Evolutionary conservation across 371 early-diverging fungal genomes (phyloP), one percentile per base, ranked within the genome.

Genomic region (Mucor piriformis): DNA sequence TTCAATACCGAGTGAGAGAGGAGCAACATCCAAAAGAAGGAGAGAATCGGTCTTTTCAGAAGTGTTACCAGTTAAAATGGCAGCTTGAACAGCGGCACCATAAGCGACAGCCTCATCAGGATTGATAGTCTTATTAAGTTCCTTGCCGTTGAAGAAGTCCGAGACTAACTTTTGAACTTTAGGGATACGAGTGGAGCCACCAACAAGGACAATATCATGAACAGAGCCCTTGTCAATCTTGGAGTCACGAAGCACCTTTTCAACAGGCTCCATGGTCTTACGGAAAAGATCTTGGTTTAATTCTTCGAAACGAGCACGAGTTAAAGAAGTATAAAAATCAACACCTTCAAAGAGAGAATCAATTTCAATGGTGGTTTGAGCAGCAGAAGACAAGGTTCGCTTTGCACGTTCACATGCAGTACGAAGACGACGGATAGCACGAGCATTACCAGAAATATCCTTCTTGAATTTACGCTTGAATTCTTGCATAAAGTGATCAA

Each of bases 181-280:
- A 82, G 99, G 99, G 75, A 99, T 99, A 89, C 99, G 96, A 61
- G 98, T 97, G 61, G 96, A 96, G 63, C 99, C 99, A 79, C 99
- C 99, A 66, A 99, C 99, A 34, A 99, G 84, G 59, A 99, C 95
- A 66, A 98, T 95, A 72, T 97, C 95, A 70, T 95, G 81, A 53
- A 99, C 93, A 54, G 83, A 66, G 62, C 79, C 65, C 86, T 97
- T 98, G 73, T 91, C 93, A 66, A 92, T 83, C 90, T 94, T 87
- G 69, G 94, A 83, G 84, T 95, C 94, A 80, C 90, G 89, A 56
- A 93, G 91, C 33, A 90, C 91, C 57, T 87, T 78, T 24, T 86
- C 86, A 55, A 90, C 90, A 59, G 86, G 94, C 38, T 91, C 91
- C 59, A 94, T 73, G 51, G 94, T 91, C 59, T 83, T 86, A 58